Conservation (phyloP, 768 basidiomycete species). For the Megacollybia marginata region DNA sequence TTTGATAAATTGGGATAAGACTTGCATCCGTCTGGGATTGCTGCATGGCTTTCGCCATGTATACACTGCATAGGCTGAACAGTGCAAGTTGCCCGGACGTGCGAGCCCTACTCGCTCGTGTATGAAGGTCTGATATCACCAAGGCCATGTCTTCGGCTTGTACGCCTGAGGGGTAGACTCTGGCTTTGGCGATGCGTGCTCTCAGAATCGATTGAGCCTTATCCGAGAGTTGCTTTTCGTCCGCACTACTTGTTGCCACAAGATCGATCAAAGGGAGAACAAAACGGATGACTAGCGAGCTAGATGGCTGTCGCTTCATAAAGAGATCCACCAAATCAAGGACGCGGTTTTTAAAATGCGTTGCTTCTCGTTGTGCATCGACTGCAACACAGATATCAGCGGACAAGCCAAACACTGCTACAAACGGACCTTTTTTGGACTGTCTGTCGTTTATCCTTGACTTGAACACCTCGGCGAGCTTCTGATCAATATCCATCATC, state of each 20-base stretch:
- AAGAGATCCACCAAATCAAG: constrained; percentile 91
- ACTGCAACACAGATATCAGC: constrained; percentile 12
- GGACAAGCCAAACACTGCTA: neutral
- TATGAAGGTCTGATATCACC: constrained; percentile 59
- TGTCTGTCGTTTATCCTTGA: constrained; percentile 55
- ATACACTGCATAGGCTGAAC: constrained; percentile 65
- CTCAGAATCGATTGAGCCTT: constrained; percentile 80
- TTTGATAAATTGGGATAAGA: constrained; percentile 49
- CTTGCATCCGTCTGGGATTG: constrained; percentile 34
- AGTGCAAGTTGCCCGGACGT: constrained; percentile 55
- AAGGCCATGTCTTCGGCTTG: constrained; percentile 36
- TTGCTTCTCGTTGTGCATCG: constrained; percentile 78
- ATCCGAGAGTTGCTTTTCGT: constrained; percentile 84
- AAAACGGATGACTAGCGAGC: constrained; percentile 55
- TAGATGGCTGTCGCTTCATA: constrained; percentile 72
- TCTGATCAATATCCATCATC: constrained; percentile 95
- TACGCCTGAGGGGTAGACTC: constrained; percentile 49
- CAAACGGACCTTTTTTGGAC: constrained; percentile 52
- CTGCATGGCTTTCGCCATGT: constrained; percentile 48
- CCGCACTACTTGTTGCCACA: constrained; percentile 52
- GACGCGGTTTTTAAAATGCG: constrained; percentile 94
- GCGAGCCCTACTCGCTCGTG: constrained; percentile 58
- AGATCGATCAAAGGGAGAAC: constrained; percentile 76
- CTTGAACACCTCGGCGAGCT: constrained; percentile 83
- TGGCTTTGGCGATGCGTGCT: constrained; percentile 65